Conservation (phyloP, 225 moss, liverwort and hornwort species). For the Marchantia paleacea region DNA sequence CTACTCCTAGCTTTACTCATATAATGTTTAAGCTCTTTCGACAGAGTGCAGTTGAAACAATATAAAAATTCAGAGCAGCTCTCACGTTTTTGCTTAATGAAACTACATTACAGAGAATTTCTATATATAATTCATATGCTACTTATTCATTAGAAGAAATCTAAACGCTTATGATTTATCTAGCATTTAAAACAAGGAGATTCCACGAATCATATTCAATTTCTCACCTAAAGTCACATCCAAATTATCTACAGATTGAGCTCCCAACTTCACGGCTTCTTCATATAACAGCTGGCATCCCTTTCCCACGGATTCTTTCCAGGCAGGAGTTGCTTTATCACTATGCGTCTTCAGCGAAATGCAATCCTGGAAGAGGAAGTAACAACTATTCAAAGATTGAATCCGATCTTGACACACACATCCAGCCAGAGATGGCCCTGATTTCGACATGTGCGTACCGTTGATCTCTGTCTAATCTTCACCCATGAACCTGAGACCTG, state of each 20-base stretch:
- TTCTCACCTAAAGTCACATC: conserved; percentile 22
- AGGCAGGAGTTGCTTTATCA: conserved; percentile 49
- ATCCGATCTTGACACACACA: background rate
- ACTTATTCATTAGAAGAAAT: too few relatives aligned
- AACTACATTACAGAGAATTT: too few relatives aligned
- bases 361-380: conserved; percentile 43
- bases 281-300: conserved; percentile 56
- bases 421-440: background rate
- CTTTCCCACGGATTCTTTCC: conserved; percentile 66
- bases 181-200: too few relatives aligned
- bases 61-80: too few relatives aligned
- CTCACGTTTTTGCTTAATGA: too few relatives aligned
- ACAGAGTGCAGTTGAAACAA: too few relatives aligned
- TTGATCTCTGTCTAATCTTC: too few relatives aligned
- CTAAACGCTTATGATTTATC: too few relatives aligned
- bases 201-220: too few relatives aligned
- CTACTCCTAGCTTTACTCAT: background rate
- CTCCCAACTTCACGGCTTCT: conserved; percentile 20
- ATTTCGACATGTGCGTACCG: background rate
- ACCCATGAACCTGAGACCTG: background rate
- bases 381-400: background rate
- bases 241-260: conserved; percentile 9
- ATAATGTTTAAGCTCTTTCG: background rate
- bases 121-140: too few relatives aligned
- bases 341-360: conserved; percentile 62